phyloP scores from a whole-genome alignment of 352 stramenopile species.

The Peronospora destructor region DNA sequence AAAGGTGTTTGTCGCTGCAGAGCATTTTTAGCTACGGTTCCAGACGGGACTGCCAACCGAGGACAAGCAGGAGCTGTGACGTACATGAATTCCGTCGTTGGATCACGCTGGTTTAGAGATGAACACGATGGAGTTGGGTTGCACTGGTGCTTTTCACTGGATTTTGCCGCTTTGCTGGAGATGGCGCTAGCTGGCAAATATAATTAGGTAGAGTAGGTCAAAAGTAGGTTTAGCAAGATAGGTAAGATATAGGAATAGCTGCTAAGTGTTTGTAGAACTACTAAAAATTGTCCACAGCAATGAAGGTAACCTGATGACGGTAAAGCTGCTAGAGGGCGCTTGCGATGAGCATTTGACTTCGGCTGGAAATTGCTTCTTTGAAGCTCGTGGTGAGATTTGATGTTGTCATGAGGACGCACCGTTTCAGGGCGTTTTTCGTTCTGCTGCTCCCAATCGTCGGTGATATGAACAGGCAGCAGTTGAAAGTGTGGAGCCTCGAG shows the following conservation, averaged over 20 bases:
- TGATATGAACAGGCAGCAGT: conserved; percentile 12
- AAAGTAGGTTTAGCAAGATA: conserved; percentile 28
- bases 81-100: conserved; percentile 28
- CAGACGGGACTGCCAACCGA: not conserved
- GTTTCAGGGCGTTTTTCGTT: conserved; percentile 2
- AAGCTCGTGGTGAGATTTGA: not conserved
- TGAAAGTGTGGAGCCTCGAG: conserved; percentile 21
- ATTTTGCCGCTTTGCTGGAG: conserved; percentile 4
- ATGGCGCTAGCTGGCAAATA: conserved; percentile 17
- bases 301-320: conserved; percentile 21
- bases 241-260: conserved; percentile 31
- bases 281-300: conserved; percentile 11
- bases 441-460: conserved; percentile 7
- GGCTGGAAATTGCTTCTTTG: not conserved
- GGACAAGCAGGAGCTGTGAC: conserved; percentile 5
- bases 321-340: conserved; percentile 9
- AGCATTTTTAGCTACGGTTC: conserved; percentile 6
- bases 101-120: conserved; percentile 7
- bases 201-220: conserved; percentile 38
- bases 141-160: not conserved
- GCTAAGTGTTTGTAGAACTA: conserved; percentile 29
- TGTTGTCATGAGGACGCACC: not conserved
- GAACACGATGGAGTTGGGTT: conserved; percentile 6
- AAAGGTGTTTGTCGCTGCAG: conserved; percentile 35
- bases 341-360: conserved; percentile 9